phyloP scores from a whole-genome alignment of 2,329 filamentous ascomycete species.

The Colletotrichum chlorophyti region DNA sequence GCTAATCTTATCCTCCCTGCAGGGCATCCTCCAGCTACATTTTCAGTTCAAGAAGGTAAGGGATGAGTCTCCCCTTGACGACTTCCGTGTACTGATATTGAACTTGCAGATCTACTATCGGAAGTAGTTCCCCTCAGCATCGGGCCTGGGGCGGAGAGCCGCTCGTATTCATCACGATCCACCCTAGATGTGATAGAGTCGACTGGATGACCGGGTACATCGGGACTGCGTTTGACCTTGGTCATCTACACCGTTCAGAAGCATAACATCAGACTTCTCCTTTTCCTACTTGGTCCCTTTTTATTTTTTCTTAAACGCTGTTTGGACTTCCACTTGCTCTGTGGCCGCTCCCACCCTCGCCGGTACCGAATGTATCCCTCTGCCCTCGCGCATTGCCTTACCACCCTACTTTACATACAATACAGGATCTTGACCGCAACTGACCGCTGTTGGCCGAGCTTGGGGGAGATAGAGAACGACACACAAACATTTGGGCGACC shows the following conservation, averaged over 20 bases:
- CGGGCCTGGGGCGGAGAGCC: neutral
- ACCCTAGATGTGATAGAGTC: conserved; percentile 15
- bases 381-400: neutral
- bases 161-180: conserved; percentile 2
- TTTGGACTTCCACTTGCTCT: neutral
- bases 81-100: conserved; percentile 29
- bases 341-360: conserved; percentile 7
- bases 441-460: conserved; percentile 12
- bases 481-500: conserved; percentile 21
- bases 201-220: neutral
- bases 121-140: conserved; percentile 46
- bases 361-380: conserved; percentile 9
- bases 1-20: conserved; percentile 37
- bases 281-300: too few species aligned
- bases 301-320: too few species aligned
- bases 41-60: conserved; percentile 98
- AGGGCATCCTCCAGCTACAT: conserved; percentile 95
- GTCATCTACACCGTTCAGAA: neutral
- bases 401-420: neutral
- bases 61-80: conserved; percentile 15
- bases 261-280: neutral
- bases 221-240: neutral
- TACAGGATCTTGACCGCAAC: conserved; percentile 8
- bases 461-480: conserved; percentile 13
- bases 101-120: conserved; percentile 60